Base-by-base conservation (phyloP, 306 rosid genomes). In the Quercus berberidifolia region DNA sequence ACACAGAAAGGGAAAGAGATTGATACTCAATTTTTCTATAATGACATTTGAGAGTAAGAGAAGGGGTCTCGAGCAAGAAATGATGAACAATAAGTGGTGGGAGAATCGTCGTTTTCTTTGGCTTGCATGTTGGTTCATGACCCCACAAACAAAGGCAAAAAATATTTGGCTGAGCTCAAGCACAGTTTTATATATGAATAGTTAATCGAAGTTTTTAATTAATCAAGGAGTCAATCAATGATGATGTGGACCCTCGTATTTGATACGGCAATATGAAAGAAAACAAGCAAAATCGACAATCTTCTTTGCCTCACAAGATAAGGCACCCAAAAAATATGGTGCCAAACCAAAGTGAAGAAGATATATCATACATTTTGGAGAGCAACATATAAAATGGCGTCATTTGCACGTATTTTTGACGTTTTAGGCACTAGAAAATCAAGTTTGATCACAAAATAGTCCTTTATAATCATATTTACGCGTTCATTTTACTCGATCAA, bases 71-170 rank as follows among this genome's bases (percentile, higher is more conserved):
- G 64, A 54, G 75, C 60, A 81, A 77, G 33, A 63, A 70, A 83
- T 91, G 79, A 83, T 80, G 84, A 85, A 69, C 74, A 79, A 59
- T 73, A 80, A 77, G 72, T 57, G 83, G 88, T 79, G 82, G 83
- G 63, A 78, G 74, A 85, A 81, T 89, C 82, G 88, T 87, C 88
- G 76, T 77, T 60, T 67, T 81, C 72, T 55, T 71, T 70, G 55
- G 76, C 70, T 74, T 74, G 56, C 73, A 67, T 78, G 78, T 71
- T 60, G 55, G 58, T 51, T n/a, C 10, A 60, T 71, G 85, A 89
- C 91, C 87, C 92, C 76, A 62, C 86, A 78, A 71, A 49, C 54
- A 65, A n/a, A 65, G 9, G 46, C 46, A 41, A 41, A 41, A 7
- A 38, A 41, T 0, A 8, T 7, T 81, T 88, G 80, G 83, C 79